Evolutionary conservation across 148 eudicot genomes (phyloP).

Genomic region (Tetragonia tetragonoides): DNA sequence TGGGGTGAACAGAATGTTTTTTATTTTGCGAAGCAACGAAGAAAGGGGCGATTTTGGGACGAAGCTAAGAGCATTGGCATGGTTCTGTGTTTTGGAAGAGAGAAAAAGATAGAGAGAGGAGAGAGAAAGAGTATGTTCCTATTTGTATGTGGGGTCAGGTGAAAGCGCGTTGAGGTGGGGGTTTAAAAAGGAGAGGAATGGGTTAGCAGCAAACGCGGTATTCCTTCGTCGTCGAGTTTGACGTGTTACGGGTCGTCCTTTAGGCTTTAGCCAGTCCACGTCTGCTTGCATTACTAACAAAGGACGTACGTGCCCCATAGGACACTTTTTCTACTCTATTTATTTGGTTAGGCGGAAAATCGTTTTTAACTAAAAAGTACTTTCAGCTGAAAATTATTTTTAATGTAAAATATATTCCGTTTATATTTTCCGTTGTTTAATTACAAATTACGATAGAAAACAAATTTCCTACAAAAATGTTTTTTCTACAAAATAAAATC

Average conservation of each 20-base stretch:
- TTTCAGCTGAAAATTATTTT: no score
- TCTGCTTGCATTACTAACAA: not conserved
- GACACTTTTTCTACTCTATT: no score
- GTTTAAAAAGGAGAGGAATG: not conserved
- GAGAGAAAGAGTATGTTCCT: not conserved
- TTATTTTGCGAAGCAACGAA: not conserved
- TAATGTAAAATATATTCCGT: no score
- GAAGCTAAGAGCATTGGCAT: not conserved
- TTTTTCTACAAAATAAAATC: no score
- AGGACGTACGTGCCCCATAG: no score
- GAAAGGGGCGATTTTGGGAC: no score
- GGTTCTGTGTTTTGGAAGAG: not conserved
- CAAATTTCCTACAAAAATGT: no score
- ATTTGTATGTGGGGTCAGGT: slow-evolving; percentile 8
- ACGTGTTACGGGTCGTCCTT: slow-evolving; percentile 16
- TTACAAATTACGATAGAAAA: no score
- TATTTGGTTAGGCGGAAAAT: no score
- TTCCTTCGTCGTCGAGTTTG: not conserved
- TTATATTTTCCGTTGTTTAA: no score
- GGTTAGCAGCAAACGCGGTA: slow-evolving; percentile 8
- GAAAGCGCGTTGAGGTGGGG: slow-evolving; percentile 18
- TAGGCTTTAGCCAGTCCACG: slow-evolving; percentile 7
- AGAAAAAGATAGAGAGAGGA: not conserved
- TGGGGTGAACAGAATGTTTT: not conserved
- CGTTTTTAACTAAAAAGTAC: no score